Base-by-base conservation (phyloP, 345 rosid genomes). In the Lumnitzera littorea region DNA sequence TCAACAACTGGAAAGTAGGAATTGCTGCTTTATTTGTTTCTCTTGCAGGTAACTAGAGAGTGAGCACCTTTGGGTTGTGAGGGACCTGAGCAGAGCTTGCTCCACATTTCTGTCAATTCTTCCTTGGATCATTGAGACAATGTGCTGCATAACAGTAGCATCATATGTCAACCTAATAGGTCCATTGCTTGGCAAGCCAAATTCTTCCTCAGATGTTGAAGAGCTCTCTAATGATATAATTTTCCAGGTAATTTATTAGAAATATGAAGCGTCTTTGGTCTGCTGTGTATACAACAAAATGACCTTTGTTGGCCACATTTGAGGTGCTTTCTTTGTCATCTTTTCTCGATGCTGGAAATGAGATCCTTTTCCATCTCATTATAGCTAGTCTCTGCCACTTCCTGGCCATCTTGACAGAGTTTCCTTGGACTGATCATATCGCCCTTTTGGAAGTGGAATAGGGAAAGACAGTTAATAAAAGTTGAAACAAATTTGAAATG, bases 161-260 rank as follows among this genome's bases (percentile, higher is more conserved):
- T 36, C 43, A 36, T 9, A 36, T 36, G 43, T 6, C 7, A 36
- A 36, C 11, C 43, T 36, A 36, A 36, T 36, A 36, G 43, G 43
- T 36, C 43, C 43, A 36, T 36, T 9, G 9, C 10, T 36, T 36
- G 43, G 43, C 11, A 36, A 9, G 43, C 70, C 66, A 41, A 51
- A 61, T 57, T 70, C 63, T 7, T 70, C 70, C 17, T 61, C 66
- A 4, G 70, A 61, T 24, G 61, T 25, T 17, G 11, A 70, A 25
- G 0, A 61, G 70, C 58, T 70, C 60, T 2, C 27, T 5, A 29
- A 62, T 47, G 15, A 53, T 46, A 15, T 9, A 13, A 24, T 55
- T 55, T 5, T 25, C 13, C 2, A 55, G 12, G n/a, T 25, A 55
- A 3, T 4, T n/a, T 25, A 25, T 11, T 13, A 43, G 57, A 23